phyloP scores from a whole-genome alignment of 2,329 filamentous ascomycete genomes.

The Clonostachys byssicola region DNA sequence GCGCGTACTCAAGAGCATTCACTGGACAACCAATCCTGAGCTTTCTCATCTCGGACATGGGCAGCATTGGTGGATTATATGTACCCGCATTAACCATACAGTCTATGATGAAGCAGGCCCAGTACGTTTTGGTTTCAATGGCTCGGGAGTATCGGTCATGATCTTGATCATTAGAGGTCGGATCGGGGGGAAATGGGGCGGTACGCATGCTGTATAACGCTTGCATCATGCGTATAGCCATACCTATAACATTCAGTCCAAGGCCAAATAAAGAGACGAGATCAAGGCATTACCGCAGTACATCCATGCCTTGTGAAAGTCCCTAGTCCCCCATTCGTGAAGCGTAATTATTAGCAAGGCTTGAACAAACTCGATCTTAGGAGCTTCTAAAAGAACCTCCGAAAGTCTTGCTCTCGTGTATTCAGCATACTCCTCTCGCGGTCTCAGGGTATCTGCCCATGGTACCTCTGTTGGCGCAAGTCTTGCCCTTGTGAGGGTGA shows the following conservation, averaged over 20 bases:
- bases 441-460: conserved; percentile 17
- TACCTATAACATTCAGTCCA: conserved; percentile 11
- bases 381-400: conserved; percentile 15
- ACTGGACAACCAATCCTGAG: conserved; percentile 20
- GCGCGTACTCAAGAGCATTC: conserved; percentile 29
- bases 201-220: conserved; percentile 19
- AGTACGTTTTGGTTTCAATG: conserved; percentile 33
- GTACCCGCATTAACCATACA: conserved; percentile 36
- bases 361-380: conserved; percentile 27
- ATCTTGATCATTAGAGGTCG: conserved; percentile 5
- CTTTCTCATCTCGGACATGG: conserved; percentile 25
- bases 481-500: conserved; percentile 22
- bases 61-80: conserved; percentile 28
- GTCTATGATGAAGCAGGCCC: conserved; percentile 40
- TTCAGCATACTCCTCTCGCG: conserved; percentile 23
- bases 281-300: conserved; percentile 19
- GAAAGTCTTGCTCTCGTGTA: conserved; percentile 17
- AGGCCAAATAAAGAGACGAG: background rate
- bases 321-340: conserved; percentile 34
- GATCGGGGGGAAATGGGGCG: conserved; percentile 17
- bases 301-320: conserved; percentile 37
- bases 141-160: conserved; percentile 14
- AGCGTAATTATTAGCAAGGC: conserved; percentile 29
- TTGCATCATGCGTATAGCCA: conserved; percentile 32
- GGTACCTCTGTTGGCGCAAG: conserved; percentile 18